Percentiles rank a stretch among this genome's conserved stretches.
phyloP scores from a whole-genome alignment of 495 filamentous ascomycete species.

The Venustampulla echinocandica region DNA sequence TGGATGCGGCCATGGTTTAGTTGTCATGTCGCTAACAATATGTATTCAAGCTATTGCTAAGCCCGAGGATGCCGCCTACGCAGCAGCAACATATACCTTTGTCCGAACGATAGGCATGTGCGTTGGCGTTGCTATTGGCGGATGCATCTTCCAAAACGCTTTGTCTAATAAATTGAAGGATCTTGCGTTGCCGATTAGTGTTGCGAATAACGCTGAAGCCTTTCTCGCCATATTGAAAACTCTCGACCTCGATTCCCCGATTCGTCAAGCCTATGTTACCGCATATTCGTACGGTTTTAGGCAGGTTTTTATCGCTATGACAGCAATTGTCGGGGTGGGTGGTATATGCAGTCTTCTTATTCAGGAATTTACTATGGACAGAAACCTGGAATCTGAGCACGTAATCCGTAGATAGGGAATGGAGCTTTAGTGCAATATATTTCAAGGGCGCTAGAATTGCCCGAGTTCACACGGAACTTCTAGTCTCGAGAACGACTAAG shows the following conservation, averaged over 20 bases:
- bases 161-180: too few relatives aligned
- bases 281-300: conserved; percentile 50
- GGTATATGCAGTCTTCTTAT: too few relatives aligned
- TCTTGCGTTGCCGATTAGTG: too few relatives aligned
- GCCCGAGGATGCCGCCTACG: conserved; percentile 42
- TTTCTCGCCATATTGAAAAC: conserved; percentile 37
- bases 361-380: too few relatives aligned
- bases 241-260: conserved; percentile 34
- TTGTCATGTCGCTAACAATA: conserved; percentile 40
- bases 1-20: conserved; percentile 46
- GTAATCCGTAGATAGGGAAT: too few relatives aligned
- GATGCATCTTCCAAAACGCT: conserved; percentile 52
- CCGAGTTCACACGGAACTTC: too few relatives aligned
- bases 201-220: conserved; percentile 34
- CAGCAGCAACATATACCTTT: conserved; percentile 49
- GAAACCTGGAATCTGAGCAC: too few relatives aligned
- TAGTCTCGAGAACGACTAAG: too few relatives aligned
- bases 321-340: conserved; percentile 10
- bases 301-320: conserved; percentile 47
- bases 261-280: conserved; percentile 36
- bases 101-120: conserved; percentile 46
- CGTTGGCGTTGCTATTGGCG: conserved; percentile 43
- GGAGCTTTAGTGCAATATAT: too few relatives aligned
- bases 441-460: too few relatives aligned
- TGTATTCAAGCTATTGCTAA: conserved; percentile 34